Conservation (phyloP, 2,329 filamentous ascomycete species). For the Aspergillus carbonarius region DNA sequence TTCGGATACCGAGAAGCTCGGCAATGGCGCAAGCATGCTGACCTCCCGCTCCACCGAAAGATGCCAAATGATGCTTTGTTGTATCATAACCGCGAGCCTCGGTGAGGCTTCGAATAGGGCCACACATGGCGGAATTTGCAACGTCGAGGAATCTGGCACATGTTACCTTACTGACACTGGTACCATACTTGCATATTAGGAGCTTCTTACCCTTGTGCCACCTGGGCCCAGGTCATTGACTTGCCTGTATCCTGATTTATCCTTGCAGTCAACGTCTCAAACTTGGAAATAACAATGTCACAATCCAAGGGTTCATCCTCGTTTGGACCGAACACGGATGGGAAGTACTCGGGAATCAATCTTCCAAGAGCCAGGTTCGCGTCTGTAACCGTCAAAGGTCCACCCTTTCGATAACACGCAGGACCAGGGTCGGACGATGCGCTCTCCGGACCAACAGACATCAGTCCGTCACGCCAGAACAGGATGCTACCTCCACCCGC, state of each 20-base stretch:
- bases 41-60: slow-evolving; percentile 85
- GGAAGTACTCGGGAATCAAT: slow-evolving; percentile 84
- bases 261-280: slow-evolving; percentile 70
- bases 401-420: slow-evolving; percentile 86
- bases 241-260: slow-evolving; percentile 64
- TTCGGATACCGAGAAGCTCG: slow-evolving; percentile 73
- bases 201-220: slow-evolving; percentile 51
- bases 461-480: slow-evolving; percentile 82
- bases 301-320: slow-evolving; percentile 60
- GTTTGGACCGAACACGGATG: slow-evolving; percentile 49
- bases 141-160: slow-evolving; percentile 83
- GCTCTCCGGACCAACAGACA: slow-evolving; percentile 86
- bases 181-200: too few relatives aligned
- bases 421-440: slow-evolving; percentile 86
- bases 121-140: slow-evolving; percentile 85
- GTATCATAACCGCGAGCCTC: slow-evolving; percentile 89
- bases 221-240: slow-evolving; percentile 72
- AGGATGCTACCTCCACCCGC: slow-evolving; percentile 69
- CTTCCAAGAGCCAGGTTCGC: slow-evolving; percentile 84
- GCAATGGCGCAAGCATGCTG: slow-evolving; percentile 93
- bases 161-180: background rate
- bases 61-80: slow-evolving; percentile 78
- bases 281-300: slow-evolving; percentile 67
- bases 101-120: slow-evolving; percentile 73
- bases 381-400: slow-evolving; percentile 86